Conservation (phyloP, 1,284 basidiomycete species). For the Cryptococcus sp. region DNA sequence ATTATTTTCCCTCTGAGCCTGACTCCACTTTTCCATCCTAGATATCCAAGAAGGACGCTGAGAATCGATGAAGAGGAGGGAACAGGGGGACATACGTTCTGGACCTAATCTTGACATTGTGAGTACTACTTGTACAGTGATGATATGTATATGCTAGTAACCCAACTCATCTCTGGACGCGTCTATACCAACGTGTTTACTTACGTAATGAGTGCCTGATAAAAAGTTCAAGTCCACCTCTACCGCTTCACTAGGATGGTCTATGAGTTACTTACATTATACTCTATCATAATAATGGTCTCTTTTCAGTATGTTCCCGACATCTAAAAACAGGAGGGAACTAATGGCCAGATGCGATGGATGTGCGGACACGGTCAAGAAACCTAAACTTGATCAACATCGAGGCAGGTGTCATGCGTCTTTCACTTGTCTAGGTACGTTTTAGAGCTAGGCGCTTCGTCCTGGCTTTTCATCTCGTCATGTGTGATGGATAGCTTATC, state of each 20-base stretch:
- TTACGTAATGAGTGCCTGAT: background rate
- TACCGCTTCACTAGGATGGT: background rate
- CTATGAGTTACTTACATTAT: background rate
- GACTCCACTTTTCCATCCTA: background rate
- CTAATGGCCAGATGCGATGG: constrained; percentile 52
- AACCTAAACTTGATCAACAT: constrained; percentile 66
- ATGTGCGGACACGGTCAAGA: constrained; percentile 81
- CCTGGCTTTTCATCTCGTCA: too few relatives aligned
- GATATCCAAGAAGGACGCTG: background rate
- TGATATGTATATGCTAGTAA: too few relatives aligned
- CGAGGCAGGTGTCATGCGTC: constrained; percentile 52
- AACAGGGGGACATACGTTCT: constrained; percentile 42
- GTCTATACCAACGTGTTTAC: background rate
- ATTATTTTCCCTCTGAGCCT: background rate
- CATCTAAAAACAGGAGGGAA: background rate
- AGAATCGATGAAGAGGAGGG: too few relatives aligned
- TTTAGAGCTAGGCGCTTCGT: background rate
- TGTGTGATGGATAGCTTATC: background rate
- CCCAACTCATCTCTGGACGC: too few relatives aligned
- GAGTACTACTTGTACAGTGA: background rate
- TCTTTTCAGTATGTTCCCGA: constrained; percentile 55
- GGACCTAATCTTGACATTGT: constrained; percentile 38
- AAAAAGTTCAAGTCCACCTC: background rate
- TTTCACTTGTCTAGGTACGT: constrained; percentile 68
- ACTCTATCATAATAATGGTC: constrained; percentile 50